Conservation (phyloP, 179 eudicot genomes). For the Spinacia oleracea region DNA sequence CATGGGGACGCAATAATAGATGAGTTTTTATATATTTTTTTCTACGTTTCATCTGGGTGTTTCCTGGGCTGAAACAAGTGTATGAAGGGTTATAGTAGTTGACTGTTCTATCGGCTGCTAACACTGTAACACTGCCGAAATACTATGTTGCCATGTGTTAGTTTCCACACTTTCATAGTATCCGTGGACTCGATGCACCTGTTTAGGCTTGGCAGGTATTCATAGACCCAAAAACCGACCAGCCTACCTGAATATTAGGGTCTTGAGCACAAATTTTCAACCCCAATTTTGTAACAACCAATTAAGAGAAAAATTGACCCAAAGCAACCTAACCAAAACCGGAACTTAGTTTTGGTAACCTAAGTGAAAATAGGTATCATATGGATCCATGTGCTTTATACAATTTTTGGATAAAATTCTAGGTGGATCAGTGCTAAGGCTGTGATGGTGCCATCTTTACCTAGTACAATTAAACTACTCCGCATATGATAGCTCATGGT, state of each 20-base stretch:
- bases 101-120: no score
- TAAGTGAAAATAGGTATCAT: neutral
- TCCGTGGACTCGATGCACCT: neutral
- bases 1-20: no score
- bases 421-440: neutral
- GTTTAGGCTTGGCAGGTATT: neutral
- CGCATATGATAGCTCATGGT: neutral
- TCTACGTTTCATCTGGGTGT: no score
- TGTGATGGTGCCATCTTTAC: constrained; percentile 1
- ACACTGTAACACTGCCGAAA: no score
- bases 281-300: neutral
- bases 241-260: neutral
- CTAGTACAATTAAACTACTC: neutral
- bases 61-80: no score
- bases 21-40: no score
- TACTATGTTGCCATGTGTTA: neutral
- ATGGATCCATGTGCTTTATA: neutral
- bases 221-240: neutral
- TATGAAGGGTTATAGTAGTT: no score
- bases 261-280: neutral
- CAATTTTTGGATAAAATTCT: neutral
- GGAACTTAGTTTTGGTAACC: neutral
- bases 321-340: neutral
- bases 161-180: neutral
- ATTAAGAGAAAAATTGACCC: neutral